These are phyloP conservation scores for Tephrocybe sp. DNA, from an alignment of 768 basidiomycete species.

Conservation along the genomic window DNA sequence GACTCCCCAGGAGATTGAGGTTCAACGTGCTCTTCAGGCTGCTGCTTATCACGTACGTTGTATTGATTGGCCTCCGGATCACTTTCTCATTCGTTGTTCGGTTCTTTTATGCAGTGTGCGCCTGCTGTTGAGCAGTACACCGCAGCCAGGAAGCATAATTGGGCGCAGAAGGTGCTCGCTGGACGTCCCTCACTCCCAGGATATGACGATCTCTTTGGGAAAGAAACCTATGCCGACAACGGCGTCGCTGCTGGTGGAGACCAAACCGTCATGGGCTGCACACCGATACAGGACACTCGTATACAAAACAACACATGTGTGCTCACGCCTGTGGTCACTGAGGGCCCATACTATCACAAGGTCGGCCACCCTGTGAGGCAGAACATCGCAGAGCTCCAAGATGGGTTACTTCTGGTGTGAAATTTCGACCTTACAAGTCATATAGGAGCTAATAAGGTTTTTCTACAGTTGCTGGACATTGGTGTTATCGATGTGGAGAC, in stretches of 20 bases:
- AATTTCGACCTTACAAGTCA: not conserved
- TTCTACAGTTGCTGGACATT: constrained; percentile 45
- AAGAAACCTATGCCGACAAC: constrained; percentile 33
- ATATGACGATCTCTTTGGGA: constrained; percentile 43
- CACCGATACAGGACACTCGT: constrained; percentile 43
- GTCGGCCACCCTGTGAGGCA: constrained; percentile 51
- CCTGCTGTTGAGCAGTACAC: constrained; percentile 53
- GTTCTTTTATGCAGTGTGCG: constrained; percentile 40
- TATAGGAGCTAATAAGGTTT: not conserved
- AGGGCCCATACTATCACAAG: constrained; percentile 55
- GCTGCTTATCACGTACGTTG: constrained; percentile 54
- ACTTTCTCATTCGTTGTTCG: not conserved
- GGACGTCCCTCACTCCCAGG: constrained; percentile 37
- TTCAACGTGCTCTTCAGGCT: constrained; percentile 47
- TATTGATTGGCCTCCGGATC: constrained; percentile 1
- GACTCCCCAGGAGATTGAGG: constrained; percentile 44
- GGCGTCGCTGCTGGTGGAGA: constrained; percentile 20
- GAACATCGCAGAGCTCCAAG: constrained; percentile 54
- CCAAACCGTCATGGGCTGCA: constrained; percentile 42
- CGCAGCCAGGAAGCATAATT: constrained; percentile 45
- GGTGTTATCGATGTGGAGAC: constrained; percentile 60
- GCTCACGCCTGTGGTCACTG: constrained; percentile 51
- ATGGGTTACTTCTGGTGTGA: constrained; percentile 47
- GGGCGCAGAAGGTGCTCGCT: constrained; percentile 44
- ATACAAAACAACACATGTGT: constrained; percentile 59